A percentile compares a stretch with the other conserved stretches of the same genome.
These are phyloP conservation scores for Withania somnifera DNA, from an alignment of 305 asterid genomes.

Conservation along the genomic window DNA sequence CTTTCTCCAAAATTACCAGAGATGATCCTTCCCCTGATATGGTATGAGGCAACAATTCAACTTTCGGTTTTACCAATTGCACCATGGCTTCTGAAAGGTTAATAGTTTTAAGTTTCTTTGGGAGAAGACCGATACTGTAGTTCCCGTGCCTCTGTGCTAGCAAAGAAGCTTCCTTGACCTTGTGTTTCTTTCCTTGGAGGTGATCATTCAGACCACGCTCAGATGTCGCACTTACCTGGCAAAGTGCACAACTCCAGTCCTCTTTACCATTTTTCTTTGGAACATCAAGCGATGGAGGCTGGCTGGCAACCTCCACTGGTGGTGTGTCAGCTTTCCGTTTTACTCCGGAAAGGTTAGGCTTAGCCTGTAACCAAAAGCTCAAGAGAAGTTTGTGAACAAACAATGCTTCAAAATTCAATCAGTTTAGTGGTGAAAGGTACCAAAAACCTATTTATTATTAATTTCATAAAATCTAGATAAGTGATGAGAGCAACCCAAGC, in stretches of 20 bases:
- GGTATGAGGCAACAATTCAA: neutral
- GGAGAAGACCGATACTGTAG: conserved; percentile 24
- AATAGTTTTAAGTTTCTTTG: conserved; percentile 12
- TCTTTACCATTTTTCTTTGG: conserved; percentile 2
- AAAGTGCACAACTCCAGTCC: conserved; percentile 20
- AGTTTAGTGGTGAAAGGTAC: neutral
- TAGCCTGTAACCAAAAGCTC: conserved; percentile 28
- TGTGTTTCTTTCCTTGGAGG: conserved; percentile 54
- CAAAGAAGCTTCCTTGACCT: conserved; percentile 36
- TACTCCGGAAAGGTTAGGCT: conserved; percentile 22
- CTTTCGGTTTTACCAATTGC: neutral
- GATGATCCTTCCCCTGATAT: conserved; percentile 9
- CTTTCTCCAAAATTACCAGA: neutral
- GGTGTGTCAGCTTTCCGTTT: conserved; percentile 32
- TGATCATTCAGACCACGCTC: conserved; percentile 38
- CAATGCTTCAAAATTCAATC: neutral
- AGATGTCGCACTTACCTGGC: conserved; percentile 14
- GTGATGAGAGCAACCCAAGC: neutral
- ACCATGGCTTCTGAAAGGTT: neutral
- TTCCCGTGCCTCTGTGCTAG: conserved; percentile 16
- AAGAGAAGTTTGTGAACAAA: neutral
- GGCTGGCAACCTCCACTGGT: neutral
- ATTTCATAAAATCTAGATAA: neutral
- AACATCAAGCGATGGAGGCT: neutral
- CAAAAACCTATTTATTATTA: neutral